Evolutionary conservation across 2,329 filamentous ascomycete species (phyloP).

Genomic region (Cladophialophora exuberans): DNA sequence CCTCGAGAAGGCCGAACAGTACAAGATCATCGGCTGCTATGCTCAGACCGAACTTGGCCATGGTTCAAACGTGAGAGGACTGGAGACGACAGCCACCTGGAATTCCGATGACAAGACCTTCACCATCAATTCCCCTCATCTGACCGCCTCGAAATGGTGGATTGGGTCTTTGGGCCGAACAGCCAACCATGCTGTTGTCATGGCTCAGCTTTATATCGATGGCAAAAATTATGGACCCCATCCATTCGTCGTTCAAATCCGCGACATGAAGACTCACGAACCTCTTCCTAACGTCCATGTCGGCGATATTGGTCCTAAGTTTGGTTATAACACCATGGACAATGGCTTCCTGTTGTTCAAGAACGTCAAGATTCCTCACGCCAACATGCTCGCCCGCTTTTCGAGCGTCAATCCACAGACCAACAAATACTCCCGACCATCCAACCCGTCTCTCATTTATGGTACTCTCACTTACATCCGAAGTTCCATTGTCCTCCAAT

Average conservation of each 20-base stretch:
- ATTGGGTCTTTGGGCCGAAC: conserved; percentile 76
- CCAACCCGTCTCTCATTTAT: conserved; percentile 70
- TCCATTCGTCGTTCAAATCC: conserved; percentile 76
- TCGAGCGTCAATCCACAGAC: conserved; percentile 70
- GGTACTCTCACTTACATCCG: conserved; percentile 77
- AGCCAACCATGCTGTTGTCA: conserved; percentile 77
- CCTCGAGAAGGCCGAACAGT: conserved; percentile 68
- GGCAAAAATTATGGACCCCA: conserved; percentile 74
- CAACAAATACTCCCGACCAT: conserved; percentile 68
- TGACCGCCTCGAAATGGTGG: conserved; percentile 84
- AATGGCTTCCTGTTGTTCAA: conserved; percentile 81
- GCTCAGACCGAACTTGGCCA: conserved; percentile 81
- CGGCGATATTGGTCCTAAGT: conserved; percentile 80
- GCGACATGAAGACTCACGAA: conserved; percentile 70
- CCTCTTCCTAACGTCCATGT: conserved; percentile 71
- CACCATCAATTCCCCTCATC: conserved; percentile 70
- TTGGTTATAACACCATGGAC: conserved; percentile 80
- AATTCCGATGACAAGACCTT: conserved; percentile 74
- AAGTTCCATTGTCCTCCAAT: conserved; percentile 72
- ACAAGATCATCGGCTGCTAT: conserved; percentile 77
- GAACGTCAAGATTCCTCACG: conserved; percentile 73
- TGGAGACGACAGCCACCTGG: conserved; percentile 76
- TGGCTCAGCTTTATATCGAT: conserved; percentile 72
- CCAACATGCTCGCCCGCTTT: conserved; percentile 74
- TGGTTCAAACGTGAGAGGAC: conserved; percentile 73